Percentiles rank a stretch among this genome's conserved stretches.
These are phyloP conservation scores for Chalciporus piperatoides DNA, from an alignment of 1,284 basidiomycete genomes.

Conservation along the genomic window DNA sequence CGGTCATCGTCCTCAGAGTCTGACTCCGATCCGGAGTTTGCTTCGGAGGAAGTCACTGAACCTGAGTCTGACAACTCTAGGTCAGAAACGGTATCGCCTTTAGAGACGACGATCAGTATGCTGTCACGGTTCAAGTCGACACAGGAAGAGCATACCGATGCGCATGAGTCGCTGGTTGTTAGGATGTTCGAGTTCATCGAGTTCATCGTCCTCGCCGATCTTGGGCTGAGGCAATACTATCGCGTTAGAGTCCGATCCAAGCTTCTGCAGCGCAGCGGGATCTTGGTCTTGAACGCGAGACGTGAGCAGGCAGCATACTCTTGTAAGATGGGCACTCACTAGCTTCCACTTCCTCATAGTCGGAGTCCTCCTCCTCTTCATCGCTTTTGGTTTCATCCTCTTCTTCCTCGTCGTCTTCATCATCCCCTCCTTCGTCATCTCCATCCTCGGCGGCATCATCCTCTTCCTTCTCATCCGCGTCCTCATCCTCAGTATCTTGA, in stretches of 20 bases:
- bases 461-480: conserved; percentile 22
- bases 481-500: conserved; percentile 32
- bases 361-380: conserved; percentile 47
- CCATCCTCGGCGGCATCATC: conserved; percentile 36
- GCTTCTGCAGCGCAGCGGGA: conserved; percentile 35
- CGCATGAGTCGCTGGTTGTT: conserved; percentile 68
- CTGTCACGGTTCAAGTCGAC: not conserved
- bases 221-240: conserved; percentile 62
- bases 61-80: conserved; percentile 56
- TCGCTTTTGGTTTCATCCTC: conserved; percentile 37
- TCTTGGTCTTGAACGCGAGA: conserved; percentile 40
- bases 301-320: not conserved
- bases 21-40: conserved; percentile 30
- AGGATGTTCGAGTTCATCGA: conserved; percentile 56
- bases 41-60: conserved; percentile 44
- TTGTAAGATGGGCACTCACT: conserved; percentile 38
- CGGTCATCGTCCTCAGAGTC: conserved; percentile 31
- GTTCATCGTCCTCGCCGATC: conserved; percentile 56
- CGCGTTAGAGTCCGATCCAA: conserved; percentile 65
- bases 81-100: conserved; percentile 62
- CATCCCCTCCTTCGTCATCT: conserved; percentile 29
- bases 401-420: conserved; percentile 31
- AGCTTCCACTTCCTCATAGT: conserved; percentile 61
- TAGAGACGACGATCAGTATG: conserved; percentile 4
- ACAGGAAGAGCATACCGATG: conserved; percentile 49